Conservation (phyloP, 495 filamentous ascomycete species). For the Lasiosphaeria miniovina region DNA sequence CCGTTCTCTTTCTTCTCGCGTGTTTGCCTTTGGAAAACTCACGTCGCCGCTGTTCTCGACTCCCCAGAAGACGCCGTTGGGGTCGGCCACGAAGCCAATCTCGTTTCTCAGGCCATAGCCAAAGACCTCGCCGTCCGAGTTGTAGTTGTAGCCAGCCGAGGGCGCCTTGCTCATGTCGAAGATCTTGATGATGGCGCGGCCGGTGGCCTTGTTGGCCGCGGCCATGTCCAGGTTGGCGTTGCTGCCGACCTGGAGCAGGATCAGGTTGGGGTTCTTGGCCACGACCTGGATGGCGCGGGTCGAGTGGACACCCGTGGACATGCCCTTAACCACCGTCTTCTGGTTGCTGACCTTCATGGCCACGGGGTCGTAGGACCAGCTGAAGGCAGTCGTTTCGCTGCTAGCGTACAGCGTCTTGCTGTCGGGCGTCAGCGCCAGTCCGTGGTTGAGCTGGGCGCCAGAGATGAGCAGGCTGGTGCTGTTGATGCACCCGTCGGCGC, state of each 20-base stretch:
- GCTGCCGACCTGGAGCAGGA: constrained; percentile 59
- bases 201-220: constrained; percentile 44
- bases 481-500: constrained; percentile 47
- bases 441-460: constrained; percentile 58
- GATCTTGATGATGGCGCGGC: constrained; percentile 59
- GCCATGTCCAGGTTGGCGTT: constrained; percentile 56
- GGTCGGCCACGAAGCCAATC: constrained; percentile 62
- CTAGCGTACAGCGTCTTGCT: constrained; percentile 64
- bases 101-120: constrained; percentile 68
- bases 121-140: constrained; percentile 52
- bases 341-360: constrained; percentile 42
- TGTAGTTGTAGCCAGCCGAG: constrained; percentile 42
- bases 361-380: constrained; percentile 57
- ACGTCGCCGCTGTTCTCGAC: constrained; percentile 70
- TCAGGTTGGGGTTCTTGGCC: constrained; percentile 45
- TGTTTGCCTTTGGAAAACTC: constrained; percentile 23
- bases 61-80: constrained; percentile 58
- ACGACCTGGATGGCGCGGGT: constrained; percentile 61
- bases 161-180: constrained; percentile 54
- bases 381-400: constrained; percentile 51
- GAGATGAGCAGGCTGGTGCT: constrained; percentile 36
- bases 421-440: constrained; percentile 59
- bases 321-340: constrained; percentile 51
- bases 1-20: constrained; percentile 21
- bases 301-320: constrained; percentile 56